Conservation (phyloP, 1,284 basidiomycete species). For the Trichosporon sp. region DNA sequence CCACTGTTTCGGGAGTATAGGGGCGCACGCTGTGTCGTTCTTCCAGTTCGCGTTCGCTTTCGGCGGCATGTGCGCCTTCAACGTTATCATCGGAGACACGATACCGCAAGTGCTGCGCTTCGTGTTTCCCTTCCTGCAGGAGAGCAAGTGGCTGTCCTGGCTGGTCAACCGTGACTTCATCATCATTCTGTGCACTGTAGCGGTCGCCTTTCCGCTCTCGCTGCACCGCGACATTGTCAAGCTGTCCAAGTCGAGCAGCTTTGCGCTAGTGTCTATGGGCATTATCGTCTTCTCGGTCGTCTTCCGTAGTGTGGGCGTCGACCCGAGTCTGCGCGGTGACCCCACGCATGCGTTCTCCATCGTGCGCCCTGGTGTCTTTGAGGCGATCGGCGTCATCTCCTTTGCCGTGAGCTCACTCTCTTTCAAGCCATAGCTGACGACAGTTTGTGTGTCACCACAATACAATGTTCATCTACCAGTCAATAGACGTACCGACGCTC, state of each 20-base stretch:
- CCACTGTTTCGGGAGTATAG: slow-evolving; percentile 83
- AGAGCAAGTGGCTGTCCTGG: slow-evolving; percentile 65
- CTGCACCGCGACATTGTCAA: slow-evolving; percentile 97
- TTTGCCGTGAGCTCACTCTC: slow-evolving; percentile 59
- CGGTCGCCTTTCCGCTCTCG: slow-evolving; percentile 89
- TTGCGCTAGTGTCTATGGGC: slow-evolving; percentile 86
- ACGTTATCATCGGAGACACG: slow-evolving; percentile 87
- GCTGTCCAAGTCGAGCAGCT: slow-evolving; percentile 81
- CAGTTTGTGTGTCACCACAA: slow-evolving; percentile 81
- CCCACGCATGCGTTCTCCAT: slow-evolving; percentile 61
- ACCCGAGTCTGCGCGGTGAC: slow-evolving; percentile 66
- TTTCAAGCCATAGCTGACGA: neutral
- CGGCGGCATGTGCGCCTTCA: slow-evolving; percentile 95
- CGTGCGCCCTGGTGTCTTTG: slow-evolving; percentile 71
- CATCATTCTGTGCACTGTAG: slow-evolving; percentile 74
- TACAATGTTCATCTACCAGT: slow-evolving; percentile 89
- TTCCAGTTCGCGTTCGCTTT: slow-evolving; percentile 98
- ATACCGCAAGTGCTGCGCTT: slow-evolving; percentile 89
- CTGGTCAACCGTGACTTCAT: slow-evolving; percentile 83
- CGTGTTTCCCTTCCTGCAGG: slow-evolving; percentile 68
- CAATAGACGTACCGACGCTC: slow-evolving; percentile 82
- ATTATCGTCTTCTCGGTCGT: slow-evolving; percentile 87
- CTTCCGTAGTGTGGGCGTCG: slow-evolving; percentile 76
- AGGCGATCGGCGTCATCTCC: slow-evolving; percentile 90
- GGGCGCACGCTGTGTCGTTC: slow-evolving; percentile 86